Evolutionary conservation across 805 yeast species (phyloP).

Genomic region (Wickerhamomyces queroliae): DNA sequence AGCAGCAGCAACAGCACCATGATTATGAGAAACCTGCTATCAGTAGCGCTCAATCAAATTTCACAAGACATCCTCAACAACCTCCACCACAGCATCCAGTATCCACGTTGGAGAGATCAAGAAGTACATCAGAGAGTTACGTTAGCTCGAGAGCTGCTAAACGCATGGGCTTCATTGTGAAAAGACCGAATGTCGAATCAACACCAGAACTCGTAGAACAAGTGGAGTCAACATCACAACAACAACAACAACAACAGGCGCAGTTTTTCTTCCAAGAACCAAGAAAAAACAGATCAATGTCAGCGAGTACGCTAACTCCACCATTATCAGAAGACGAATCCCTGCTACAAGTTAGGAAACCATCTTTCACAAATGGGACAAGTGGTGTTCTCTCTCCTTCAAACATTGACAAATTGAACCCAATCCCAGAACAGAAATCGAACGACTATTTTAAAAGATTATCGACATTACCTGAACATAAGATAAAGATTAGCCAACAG

Average conservation of each 20-base stretch:
- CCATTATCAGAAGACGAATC: slow-evolving; percentile 1
- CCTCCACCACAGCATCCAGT: slow-evolving; percentile 25
- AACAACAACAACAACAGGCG: neutral
- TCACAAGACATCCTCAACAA: slow-evolving; percentile 11
- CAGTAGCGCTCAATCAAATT: neutral
- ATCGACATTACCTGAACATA: slow-evolving; percentile 55
- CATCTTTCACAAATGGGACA: neutral
- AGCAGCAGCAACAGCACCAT: neutral
- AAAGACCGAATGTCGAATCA: slow-evolving; percentile 25
- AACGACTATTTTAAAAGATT: slow-evolving; percentile 62
- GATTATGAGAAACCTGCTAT: neutral
- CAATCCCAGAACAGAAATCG: slow-evolving; percentile 38
- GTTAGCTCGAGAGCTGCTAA: slow-evolving; percentile 63
- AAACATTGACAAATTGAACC: slow-evolving; percentile 7
- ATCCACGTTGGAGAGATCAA: slow-evolving; percentile 18
- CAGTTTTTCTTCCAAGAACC: slow-evolving; percentile 4
- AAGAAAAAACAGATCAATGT: slow-evolving; percentile 18
- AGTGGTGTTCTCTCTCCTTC: slow-evolving; percentile 7
- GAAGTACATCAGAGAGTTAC: slow-evolving; percentile 35
- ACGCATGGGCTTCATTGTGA: slow-evolving; percentile 69
- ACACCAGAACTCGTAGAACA: neutral
- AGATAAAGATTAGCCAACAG: slow-evolving; percentile 11
- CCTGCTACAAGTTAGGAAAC: neutral
- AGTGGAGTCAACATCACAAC: neutral
- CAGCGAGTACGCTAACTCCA: slow-evolving; percentile 5